Percentiles rank a stretch among this genome's conserved stretches.
These are phyloP conservation scores for Rhodosporidiobolus sp. DNA, from an alignment of 768 basidiomycete genomes.

Conservation along the genomic window DNA sequence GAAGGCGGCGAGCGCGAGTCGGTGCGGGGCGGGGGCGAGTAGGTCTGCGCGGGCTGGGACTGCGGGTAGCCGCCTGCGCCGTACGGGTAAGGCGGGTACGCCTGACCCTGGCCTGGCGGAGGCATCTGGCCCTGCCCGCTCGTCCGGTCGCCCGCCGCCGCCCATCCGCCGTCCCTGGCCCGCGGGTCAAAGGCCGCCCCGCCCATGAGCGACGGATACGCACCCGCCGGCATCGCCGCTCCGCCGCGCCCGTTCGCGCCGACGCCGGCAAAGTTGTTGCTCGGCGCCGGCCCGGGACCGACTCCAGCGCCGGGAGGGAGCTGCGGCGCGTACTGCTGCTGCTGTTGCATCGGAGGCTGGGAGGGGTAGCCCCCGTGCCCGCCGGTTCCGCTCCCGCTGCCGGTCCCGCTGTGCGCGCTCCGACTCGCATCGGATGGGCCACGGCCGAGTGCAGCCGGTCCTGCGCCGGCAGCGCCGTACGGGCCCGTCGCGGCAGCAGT, in stretches of 20 bases:
- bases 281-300: not conserved
- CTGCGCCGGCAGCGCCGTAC: not conserved
- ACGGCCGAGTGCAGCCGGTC: no score
- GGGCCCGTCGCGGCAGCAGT: not conserved
- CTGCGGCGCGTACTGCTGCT: slow-evolving; percentile 1
- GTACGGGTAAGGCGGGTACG: not conserved
- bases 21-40: not conserved
- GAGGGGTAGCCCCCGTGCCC: no score
- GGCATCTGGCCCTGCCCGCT: not conserved
- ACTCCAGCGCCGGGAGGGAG: not conserved
- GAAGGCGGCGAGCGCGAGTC: not conserved
- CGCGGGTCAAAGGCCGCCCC: slow-evolving; percentile 16
- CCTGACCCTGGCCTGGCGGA: not conserved
- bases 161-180: slow-evolving; percentile 20
- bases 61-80: not conserved
- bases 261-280: slow-evolving; percentile 3
- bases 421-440: no score
- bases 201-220: not conserved
- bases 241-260: not conserved
- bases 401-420: no score
- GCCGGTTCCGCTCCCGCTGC: no score
- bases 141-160: not conserved
- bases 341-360: no score
- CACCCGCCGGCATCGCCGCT: not conserved
- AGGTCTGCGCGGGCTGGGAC: no score